Base-by-base conservation (phyloP, 495 filamentous ascomycete genomes). In the Pyronema domesticum region DNA sequence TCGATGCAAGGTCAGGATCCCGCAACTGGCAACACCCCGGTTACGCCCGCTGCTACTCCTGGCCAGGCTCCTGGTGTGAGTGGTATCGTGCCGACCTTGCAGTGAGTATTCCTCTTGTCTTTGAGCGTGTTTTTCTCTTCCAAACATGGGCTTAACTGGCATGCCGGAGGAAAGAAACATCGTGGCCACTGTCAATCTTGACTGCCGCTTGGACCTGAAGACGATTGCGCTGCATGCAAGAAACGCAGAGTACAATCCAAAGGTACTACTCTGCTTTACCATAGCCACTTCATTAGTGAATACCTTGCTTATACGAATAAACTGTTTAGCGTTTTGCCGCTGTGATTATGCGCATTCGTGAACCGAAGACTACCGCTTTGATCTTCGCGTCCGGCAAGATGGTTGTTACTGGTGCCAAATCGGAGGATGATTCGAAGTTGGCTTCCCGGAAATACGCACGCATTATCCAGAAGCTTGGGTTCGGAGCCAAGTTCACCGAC, bases 361-460 rank as follows among this genome's bases (percentile, higher is more conserved):
- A 98, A 60, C 91, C 91, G 19, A 98, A 98, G 76, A 98, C 91
- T 1, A 98, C 91, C 8, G 91, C 91, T 0, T 72, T 98, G 40
- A 95, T 98, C 76, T 98, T 98, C 67, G 91, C 91, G 14, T 89
- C 84, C 0, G 91, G 91, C 72, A 98, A 98, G 80, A 98, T 98
- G 91, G 91, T 98, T 43, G 91, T 98, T 35, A 98, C 91, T 36
- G 91, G 91, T 71, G 91, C 93, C 53, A 98, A 98, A 73, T 95
- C 88, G 0, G 91, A 98, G 65, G 91, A 96, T 66, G 93, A 96
- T 65, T 94, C 87, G 46, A 93, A 94, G 70, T 79, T 98, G 65
- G 91, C 91, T 1, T 93, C 85, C 40, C 81, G 93, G 70, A 98
- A 98, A 73, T 98, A 96, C 70, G 91, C 91, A 18, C 87, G 91